These are phyloP conservation scores for Pichia terricola DNA, from an alignment of 1,139 yeast species.

Conservation along the genomic window DNA sequence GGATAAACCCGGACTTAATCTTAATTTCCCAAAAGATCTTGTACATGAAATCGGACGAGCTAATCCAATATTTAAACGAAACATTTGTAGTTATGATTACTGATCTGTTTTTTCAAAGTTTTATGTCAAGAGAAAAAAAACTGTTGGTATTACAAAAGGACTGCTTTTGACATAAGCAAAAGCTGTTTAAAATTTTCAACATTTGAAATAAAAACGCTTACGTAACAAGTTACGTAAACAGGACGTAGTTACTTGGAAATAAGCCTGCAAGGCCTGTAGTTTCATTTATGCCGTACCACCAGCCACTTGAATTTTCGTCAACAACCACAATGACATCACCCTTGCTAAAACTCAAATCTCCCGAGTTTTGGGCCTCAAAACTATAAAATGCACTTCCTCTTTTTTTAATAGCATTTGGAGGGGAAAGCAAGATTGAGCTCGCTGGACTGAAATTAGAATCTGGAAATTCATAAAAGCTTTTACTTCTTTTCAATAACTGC, in stretches of 20 bases:
- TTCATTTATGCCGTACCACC: conserved; percentile 30
- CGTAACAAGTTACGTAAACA: background rate
- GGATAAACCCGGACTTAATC: too few species aligned
- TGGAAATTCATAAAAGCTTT: background rate
- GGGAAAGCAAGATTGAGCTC: background rate
- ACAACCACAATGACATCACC: conserved; percentile 32
- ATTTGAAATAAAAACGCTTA: too few species aligned
- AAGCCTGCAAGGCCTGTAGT: conserved; percentile 22
- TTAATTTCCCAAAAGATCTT: too few species aligned
- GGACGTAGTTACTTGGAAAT: conserved; percentile 39
- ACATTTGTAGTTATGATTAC: too few species aligned
- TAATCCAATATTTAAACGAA: too few species aligned
- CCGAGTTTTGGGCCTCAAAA: conserved; percentile 27
- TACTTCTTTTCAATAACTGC: background rate
- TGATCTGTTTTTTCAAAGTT: too few species aligned
- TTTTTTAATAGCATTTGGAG: conserved; percentile 1
- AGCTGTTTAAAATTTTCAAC: too few species aligned
- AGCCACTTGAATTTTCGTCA: conserved; percentile 25
- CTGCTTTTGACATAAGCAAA: too few species aligned
- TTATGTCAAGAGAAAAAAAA: too few species aligned
- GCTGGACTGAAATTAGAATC: background rate
- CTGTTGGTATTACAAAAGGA: too few species aligned
- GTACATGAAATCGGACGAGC: too few species aligned
- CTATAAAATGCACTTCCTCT: conserved; percentile 29
- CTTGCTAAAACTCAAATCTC: conserved; percentile 30